A percentile compares a stretch with the other conserved stretches of the same genome.
Evolutionary conservation across 805 yeast species (phyloP).

Genomic region (Candida bentonensis): DNA sequence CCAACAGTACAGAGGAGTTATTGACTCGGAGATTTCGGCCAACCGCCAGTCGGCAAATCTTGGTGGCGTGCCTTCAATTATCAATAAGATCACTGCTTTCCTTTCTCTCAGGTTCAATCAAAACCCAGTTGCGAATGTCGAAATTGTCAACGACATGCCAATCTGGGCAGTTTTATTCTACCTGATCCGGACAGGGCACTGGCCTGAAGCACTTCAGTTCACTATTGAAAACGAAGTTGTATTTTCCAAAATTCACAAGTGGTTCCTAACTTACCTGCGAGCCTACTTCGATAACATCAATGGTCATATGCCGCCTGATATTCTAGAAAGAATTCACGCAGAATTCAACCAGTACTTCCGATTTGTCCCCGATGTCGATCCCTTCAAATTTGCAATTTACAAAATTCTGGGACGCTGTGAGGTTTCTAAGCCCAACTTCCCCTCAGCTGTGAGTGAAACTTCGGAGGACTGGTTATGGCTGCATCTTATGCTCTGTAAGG

Average conservation of each 20-base stretch:
- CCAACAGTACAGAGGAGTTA: slow-evolving; percentile 59
- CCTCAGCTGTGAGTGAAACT: slow-evolving; percentile 57
- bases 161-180: slow-evolving; percentile 91
- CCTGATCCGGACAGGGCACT: slow-evolving; percentile 70
- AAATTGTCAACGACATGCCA: slow-evolving; percentile 69
- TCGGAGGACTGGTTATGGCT: slow-evolving; percentile 97
- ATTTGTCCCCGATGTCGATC: slow-evolving; percentile 56
- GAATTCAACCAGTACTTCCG: slow-evolving; percentile 82
- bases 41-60: slow-evolving; percentile 32
- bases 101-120: slow-evolving; percentile 31
- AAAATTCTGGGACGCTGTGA: slow-evolving; percentile 86
- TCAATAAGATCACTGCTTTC: slow-evolving; percentile 58
- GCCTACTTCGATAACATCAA: slow-evolving; percentile 48
- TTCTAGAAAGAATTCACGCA: slow-evolving; percentile 52
- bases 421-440: slow-evolving; percentile 45
- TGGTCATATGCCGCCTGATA: slow-evolving; percentile 45
- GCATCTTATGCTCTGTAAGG: slow-evolving; percentile 65
- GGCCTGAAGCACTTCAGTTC: slow-evolving; percentile 62
- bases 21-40: slow-evolving; percentile 49
- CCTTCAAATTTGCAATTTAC: slow-evolving; percentile 79
- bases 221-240: slow-evolving; percentile 49
- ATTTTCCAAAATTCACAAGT: slow-evolving; percentile 72
- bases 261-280: slow-evolving; percentile 67
- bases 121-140: slow-evolving; percentile 32
- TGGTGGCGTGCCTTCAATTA: slow-evolving; percentile 58